Evolutionary conservation across 139 green algal species (phyloP), one percentile per base, ranked within the genome.

Genomic region (Picochlorum sp.): DNA sequence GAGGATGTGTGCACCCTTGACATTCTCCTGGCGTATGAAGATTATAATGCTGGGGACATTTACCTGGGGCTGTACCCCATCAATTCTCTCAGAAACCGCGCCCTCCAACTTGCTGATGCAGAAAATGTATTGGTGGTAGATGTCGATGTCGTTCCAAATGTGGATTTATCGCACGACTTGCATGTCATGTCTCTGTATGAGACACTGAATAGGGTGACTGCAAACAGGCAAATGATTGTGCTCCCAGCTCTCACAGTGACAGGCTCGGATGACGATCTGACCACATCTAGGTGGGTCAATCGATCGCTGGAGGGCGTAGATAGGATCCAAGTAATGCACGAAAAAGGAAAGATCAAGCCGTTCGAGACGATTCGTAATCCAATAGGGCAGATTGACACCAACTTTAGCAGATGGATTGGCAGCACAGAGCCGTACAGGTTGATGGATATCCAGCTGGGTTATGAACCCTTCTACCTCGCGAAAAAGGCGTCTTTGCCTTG

Each of bases 401-500:
- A 79, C 41, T 71, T 70, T 54, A 18, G 28, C 26, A 57, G 63
- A 30, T 80, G 73, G 73, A 59, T 74, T 41, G 45, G 37, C 20
- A 52, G 62, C 14, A 54, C 44, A 28, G 44, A 62, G 15, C 45
- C 57, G 6, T 76, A 76, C 57, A 66, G 57, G 50, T 38, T 61
- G 8, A 37, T 38, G 8, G 69, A 72, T 49, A 63, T 66, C 9
- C 23, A 69, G 47, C 18, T 64, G 52, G 68, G 72, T 30, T 80
- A 68, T 45, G 70, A 80, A 71, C 74, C 74, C 30, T 80, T 74
- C 44, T 64, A 74, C 28, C 58, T 80, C 21, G 70, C 71, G 7
- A 45, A 58, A 37, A 54, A 65, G n/a, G 30, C 45, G n/a, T 57
- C 65, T 6, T 54, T 73, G 51, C 74, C 74, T 45, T 78, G 69